These are phyloP conservation scores for Lactifluus subvellereus DNA, from an alignment of 768 basidiomycete species.

Conservation along the genomic window DNA sequence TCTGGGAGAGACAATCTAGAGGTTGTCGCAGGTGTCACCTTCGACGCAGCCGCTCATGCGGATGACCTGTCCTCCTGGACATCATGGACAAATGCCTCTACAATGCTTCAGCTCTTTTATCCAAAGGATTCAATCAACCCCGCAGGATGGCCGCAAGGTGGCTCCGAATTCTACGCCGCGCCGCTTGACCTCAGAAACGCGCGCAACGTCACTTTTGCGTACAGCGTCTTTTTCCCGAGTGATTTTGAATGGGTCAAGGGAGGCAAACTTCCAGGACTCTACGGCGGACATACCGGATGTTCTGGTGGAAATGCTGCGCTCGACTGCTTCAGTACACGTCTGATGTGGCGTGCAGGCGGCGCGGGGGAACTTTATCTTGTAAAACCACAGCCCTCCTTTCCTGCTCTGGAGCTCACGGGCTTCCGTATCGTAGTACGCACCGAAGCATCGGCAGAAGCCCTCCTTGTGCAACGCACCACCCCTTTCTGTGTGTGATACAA, in stretches of 20 bases:
- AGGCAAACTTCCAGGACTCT: conserved; percentile 82
- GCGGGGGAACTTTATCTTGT: conserved; percentile 74
- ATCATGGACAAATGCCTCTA: conserved; percentile 31
- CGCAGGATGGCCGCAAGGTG: conserved; percentile 49
- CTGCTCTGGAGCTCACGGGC: neutral
- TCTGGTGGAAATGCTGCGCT: conserved; percentile 69
- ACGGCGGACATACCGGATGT: conserved; percentile 60
- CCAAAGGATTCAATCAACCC: conserved; percentile 69
- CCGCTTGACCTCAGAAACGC: conserved; percentile 44
- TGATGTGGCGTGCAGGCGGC: conserved; percentile 76
- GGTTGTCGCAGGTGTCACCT: conserved; percentile 18
- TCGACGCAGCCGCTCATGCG: neutral
- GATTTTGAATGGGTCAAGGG: conserved; percentile 75
- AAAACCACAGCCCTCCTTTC: neutral
- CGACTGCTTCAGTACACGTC: conserved; percentile 74
- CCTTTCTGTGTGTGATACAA: conserved; percentile 53
- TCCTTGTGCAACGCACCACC: conserved; percentile 52
- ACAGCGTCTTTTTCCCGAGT: conserved; percentile 70
- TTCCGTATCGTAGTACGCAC: conserved; percentile 52
- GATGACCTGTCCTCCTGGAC: conserved; percentile 18
- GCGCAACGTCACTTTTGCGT: conserved; percentile 50
- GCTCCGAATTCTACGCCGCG: conserved; percentile 61
- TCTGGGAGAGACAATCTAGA: conserved; percentile 17
- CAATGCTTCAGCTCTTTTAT: conserved; percentile 59
- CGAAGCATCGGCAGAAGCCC: conserved; percentile 60